Conservation (phyloP, 768 basidiomycete genomes). For the Hydnomerulius pinastri region DNA sequence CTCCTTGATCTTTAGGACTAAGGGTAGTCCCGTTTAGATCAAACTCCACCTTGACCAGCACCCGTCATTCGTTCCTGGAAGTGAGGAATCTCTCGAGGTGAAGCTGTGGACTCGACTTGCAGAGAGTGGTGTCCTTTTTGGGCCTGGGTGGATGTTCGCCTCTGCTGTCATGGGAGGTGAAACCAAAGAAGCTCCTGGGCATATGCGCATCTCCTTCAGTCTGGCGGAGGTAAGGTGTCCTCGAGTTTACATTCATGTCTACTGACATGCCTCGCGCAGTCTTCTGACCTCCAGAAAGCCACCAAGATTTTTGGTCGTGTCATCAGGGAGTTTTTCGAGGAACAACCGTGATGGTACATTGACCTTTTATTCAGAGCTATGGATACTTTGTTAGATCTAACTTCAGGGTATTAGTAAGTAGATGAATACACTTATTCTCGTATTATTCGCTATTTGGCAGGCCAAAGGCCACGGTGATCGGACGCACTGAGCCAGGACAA, state of each 20-base stretch:
- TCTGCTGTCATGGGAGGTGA: constrained; percentile 25
- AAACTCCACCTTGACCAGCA: constrained; percentile 62
- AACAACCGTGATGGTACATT: neutral
- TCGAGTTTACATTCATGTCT: neutral
- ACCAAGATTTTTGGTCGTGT: constrained; percentile 47
- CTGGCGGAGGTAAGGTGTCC: constrained; percentile 45
- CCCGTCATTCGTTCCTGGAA: constrained; percentile 41
- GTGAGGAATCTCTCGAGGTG: constrained; percentile 48
- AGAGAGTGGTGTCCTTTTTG: constrained; percentile 62
- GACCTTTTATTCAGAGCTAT: too few species aligned
- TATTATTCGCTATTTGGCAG: too few species aligned
- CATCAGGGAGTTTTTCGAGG: constrained; percentile 43
- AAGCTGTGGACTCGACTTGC: constrained; percentile 63
- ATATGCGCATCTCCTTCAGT: constrained; percentile 62
- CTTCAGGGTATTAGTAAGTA: too few species aligned
- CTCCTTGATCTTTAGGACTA: neutral
- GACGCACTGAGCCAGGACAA: too few species aligned
- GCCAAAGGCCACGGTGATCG: too few species aligned
- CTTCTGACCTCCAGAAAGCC: constrained; percentile 45
- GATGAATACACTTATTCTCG: too few species aligned
- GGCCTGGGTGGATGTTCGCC: constrained; percentile 47
- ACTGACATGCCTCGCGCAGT: constrained; percentile 14
- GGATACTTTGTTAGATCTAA: too few species aligned
- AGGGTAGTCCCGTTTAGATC: constrained; percentile 47
- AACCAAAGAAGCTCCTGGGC: constrained; percentile 40